Evolutionary conservation across 768 basidiomycete genomes (phyloP).

Genomic region (Mycena galericulata): DNA sequence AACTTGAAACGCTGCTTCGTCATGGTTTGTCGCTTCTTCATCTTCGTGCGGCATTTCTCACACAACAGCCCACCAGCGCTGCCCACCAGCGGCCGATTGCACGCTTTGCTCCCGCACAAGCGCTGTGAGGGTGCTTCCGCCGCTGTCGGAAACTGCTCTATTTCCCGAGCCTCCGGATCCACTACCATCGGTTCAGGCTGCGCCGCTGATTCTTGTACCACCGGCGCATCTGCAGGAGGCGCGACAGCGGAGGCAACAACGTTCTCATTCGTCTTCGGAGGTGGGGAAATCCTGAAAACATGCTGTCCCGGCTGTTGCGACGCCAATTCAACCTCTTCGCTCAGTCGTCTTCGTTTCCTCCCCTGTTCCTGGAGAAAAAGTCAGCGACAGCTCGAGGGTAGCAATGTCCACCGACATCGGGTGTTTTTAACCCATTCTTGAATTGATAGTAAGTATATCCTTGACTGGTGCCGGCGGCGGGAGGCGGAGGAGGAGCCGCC

Average conservation of each 20-base stretch:
- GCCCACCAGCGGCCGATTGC: constrained; percentile 49
- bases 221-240: background rate
- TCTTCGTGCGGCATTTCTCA: constrained; percentile 54
- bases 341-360: constrained; percentile 25
- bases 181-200: constrained; percentile 1
- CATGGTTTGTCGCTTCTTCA: constrained; percentile 60
- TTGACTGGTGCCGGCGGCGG: background rate
- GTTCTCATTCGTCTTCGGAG: background rate
- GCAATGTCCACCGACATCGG: constrained; percentile 28
- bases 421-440: constrained; percentile 9
- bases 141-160: background rate
- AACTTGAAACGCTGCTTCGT: constrained; percentile 59
- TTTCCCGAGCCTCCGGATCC: background rate
- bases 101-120: constrained; percentile 51
- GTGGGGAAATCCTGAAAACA: background rate
- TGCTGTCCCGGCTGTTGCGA: background rate
- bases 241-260: background rate
- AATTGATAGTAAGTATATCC: constrained; percentile 16
- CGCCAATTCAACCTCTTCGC: background rate
- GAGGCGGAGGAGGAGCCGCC: background rate
- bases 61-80: constrained; percentile 50
- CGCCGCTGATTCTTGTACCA: background rate
- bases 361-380: constrained; percentile 13
- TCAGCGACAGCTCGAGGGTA: constrained; percentile 3
- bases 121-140: constrained; percentile 25